Conservation (phyloP, 116 monocot genomes). For the Papilionanthe hybrid region DNA sequence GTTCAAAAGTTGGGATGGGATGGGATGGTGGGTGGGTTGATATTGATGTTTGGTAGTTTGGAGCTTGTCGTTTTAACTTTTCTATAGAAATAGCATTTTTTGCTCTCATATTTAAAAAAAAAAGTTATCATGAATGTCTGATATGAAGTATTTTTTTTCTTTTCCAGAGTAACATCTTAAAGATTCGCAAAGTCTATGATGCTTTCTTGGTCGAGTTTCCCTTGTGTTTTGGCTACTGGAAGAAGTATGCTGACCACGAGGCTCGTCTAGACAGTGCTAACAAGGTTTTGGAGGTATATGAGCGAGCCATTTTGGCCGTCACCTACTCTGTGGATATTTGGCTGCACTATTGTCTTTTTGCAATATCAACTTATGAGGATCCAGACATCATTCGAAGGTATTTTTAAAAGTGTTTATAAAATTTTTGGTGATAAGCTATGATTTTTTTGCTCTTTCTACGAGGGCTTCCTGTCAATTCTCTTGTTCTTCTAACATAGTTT, state of each 20-base stretch:
- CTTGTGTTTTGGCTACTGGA: conserved; percentile 99
- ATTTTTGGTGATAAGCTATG: background rate
- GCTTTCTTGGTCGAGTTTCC: conserved; percentile 92
- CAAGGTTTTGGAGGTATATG: conserved; percentile 92
- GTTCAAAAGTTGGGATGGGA: background rate
- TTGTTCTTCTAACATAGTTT: conserved; percentile 37
- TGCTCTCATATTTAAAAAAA: background rate
- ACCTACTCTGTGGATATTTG: conserved; percentile 99
- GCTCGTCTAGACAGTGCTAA: conserved; percentile 59
- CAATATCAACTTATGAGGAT: conserved; percentile 86
- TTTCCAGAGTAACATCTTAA: conserved; percentile 73
- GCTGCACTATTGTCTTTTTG: conserved; percentile 91
- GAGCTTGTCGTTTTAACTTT: background rate
- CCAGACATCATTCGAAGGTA: conserved; percentile 93
- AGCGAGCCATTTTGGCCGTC: conserved; percentile 88
- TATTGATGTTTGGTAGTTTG: background rate
- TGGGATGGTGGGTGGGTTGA: background rate
- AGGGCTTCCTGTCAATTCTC: conserved; percentile 6
- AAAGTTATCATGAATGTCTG: background rate
- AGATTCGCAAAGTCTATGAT: conserved; percentile 90
- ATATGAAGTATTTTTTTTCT: background rate
- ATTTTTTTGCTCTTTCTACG: background rate
- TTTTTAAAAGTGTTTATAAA: background rate
- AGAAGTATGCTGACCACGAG: conserved; percentile 98
- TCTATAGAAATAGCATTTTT: background rate